Percentiles rank a stretch among this genome's conserved stretches.
phyloP scores from a whole-genome alignment of 108 stramenopile genomes.

The Schizochytrium sp. region DNA sequence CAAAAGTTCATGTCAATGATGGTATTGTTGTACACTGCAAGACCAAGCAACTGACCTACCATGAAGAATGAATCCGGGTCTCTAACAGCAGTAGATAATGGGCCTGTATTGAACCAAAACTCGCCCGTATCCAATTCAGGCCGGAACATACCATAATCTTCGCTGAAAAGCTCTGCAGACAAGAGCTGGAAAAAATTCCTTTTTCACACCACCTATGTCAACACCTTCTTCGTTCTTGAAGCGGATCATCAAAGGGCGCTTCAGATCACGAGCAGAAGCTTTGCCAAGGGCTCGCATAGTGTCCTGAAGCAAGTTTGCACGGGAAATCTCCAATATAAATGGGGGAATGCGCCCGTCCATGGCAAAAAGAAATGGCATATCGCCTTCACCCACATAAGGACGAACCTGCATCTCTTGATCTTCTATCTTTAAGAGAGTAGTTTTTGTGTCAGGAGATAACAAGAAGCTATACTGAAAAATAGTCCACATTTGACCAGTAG shows the following conservation, averaged over 20 bases:
- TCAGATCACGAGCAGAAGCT: slow-evolving; percentile 63
- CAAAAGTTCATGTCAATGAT: slow-evolving; percentile 71
- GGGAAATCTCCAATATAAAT: slow-evolving; percentile 68
- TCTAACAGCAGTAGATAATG: slow-evolving; percentile 9
- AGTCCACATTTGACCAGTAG: background rate
- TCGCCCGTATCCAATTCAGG: slow-evolving; percentile 62
- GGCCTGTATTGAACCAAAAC: slow-evolving; percentile 72
- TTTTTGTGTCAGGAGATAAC: slow-evolving; percentile 42
- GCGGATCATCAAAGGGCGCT: slow-evolving; percentile 81
- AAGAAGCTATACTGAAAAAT: slow-evolving; percentile 60
- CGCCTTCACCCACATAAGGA: background rate
- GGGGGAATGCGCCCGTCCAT: slow-evolving; percentile 53
- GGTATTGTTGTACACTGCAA: slow-evolving; percentile 75
- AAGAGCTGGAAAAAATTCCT: slow-evolving; percentile 82
- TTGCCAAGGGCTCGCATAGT: slow-evolving; percentile 64
- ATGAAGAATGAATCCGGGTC: slow-evolving; percentile 64
- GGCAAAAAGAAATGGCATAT: background rate
- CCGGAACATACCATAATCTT: slow-evolving; percentile 69
- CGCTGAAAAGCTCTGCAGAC: slow-evolving; percentile 53
- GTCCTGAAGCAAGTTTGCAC: slow-evolving; percentile 65
- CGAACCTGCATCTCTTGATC: slow-evolving; percentile 14
- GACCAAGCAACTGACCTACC: slow-evolving; percentile 70
- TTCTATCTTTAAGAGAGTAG: slow-evolving; percentile 27
- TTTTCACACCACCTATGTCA: slow-evolving; percentile 93
- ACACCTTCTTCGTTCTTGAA: slow-evolving; percentile 91